Evolutionary conservation across 2,329 filamentous ascomycete genomes (phyloP), one percentile per base, ranked within the genome.

Genomic region (Ophiostoma ips): DNA sequence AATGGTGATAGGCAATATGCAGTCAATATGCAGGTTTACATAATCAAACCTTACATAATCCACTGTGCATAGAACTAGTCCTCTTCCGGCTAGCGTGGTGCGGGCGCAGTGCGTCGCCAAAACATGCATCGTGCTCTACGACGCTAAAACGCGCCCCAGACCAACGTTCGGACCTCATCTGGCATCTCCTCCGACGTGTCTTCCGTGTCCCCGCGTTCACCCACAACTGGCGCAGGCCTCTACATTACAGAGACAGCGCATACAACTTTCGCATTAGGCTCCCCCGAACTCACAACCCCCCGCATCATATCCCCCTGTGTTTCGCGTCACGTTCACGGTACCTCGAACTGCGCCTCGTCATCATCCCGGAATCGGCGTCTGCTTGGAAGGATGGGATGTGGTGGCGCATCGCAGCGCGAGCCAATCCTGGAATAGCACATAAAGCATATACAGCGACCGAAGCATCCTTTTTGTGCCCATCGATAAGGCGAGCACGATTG

Each of bases 111-210:
- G 43, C 21, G 28, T 28, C 50, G 41, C 50, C 43, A 43, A 49
- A 48, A 51, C 45, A 47, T 37, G 36, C 21, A 9, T 34, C 21
- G 10, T 49, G 46, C 45, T 51, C 45, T 21, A 48, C 45, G 16
- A 51, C 49, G 49, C 44, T 47, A 52, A 49, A 47, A 52, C 50
- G 50, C 50, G 50, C 46, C 47, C 41, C 21, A 48, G 12, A 28
- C 18, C 21, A 46, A 46, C 21, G 28, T 31, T 24, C 24, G 21
- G 36, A 47, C 49, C 44, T 51, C 49, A 51, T 33, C 15, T 43
- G 15, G 4, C 15, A 12, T 8, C 30, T 21, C 16, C 40, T 9
- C 11, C 24, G n/a, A 43, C 40, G 40, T 43, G 40, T 43, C 16
- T 41, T 35, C 24, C 24, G 5, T 30, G 9, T 18, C 10, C 24